Evolutionary conservation across 768 basidiomycete species (phyloP), one percentile per base, ranked within the genome.

Genomic region (Asterophora parasitica): DNA sequence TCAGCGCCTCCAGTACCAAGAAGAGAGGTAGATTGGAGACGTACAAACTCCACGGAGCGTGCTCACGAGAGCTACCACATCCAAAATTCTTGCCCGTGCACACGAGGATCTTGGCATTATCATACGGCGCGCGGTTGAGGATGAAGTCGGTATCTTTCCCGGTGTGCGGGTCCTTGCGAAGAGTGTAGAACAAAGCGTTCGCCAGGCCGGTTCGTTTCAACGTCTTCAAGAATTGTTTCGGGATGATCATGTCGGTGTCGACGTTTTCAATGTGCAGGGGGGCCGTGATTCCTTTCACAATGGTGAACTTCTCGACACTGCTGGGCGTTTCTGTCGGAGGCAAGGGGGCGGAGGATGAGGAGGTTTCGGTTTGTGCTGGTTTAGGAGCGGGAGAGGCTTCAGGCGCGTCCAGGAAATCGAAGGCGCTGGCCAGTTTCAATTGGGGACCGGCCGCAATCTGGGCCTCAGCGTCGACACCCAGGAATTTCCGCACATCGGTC

Each of bases 211-310:
- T 92, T 46, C 92, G 79, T 65, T 92, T 90, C 58, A 95, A 69
- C 0, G 92, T 94, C 68, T 93, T 94, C 65, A 94, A 69, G 73
- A 93, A 94, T 59, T 92, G 91, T 59, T 93, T 92, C 2, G 92
- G 92, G 61, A 94, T 92, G 64, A 95, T 91, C 81, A 86, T 88
- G 59, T 95, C 92, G 38, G 92, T 95, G 67, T 95, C 92, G 53
- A 93, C 83, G 56, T 92, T 91, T 51, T 85, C 80, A 37, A 86
- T 85, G 63, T 85, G 76, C 65, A 91, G 58, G n/a, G 88, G 88
- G 8, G 86, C 88, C 35, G 85, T 77, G 46, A 89, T 77, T 34
- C 89, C 89, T 61, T 81, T 82, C 44, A 91, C 66, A 42, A 83
- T 59, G 43, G 71, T 78, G 65, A 92, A 91, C 55, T 84, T 85